Evolutionary conservation across 441 rosid species (phyloP), one percentile per base, ranked within the genome.

Genomic region (Adansonia gregorii): DNA sequence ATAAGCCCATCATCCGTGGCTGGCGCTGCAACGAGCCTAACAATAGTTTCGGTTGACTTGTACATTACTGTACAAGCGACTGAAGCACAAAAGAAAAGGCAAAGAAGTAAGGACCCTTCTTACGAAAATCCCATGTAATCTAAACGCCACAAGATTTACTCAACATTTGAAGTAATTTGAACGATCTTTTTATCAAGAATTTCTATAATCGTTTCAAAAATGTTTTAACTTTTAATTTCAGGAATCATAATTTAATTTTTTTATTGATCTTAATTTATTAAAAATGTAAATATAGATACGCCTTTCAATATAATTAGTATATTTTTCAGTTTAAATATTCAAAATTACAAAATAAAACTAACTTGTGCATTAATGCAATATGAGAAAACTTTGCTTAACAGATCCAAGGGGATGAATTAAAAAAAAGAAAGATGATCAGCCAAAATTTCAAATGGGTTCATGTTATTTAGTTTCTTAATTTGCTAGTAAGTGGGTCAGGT

Each of bases 1-100:
- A 41, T 35, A 35, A 35, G 39, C 39, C 58, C 0, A 46, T 12
- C 22, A 60, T 7, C 69, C 24, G 76, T 27, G 60, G 20, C 35
- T 43, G 20, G 73, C 46, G 59, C 20, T 45, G 41, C 76, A 80
- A 67, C 81, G 43, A 75, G 61, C 49, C 73, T 63, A 78, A 72
- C 72, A 78, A 67, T 66, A 65, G 55, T 19, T 35, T 45, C 65
- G 12, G 71, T 66, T 74, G 77, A 72, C 81, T 72, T 22, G 72
- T 43, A 24, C 27, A 24, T 24, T 24, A 1, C 27, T 24, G 27
- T 24, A 17, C 55, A 39, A 76, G 78, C 15, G 10, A 70, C 73
- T 59, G 72, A 14, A 48, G 15, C 52, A 11, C 9, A 48, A 48
- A 10, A 12, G 52, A 2, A 1, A 2, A 55, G 60, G 22, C 39